Conservation (phyloP, 345 rosid species). For the Dipteronia sinensis region DNA sequence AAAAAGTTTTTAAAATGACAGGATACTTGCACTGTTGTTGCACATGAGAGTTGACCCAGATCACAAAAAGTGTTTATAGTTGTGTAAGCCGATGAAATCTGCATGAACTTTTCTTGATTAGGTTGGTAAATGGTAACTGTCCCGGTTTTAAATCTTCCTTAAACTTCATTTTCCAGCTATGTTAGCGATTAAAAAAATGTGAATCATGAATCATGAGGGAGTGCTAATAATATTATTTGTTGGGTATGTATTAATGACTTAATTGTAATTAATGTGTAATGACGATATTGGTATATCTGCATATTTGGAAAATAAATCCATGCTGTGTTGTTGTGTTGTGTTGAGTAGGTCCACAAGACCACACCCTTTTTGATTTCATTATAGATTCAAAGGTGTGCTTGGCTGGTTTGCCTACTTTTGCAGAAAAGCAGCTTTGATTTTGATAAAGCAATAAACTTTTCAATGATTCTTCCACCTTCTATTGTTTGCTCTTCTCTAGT, state of each 20-base stretch:
- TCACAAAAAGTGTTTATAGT: too few species aligned
- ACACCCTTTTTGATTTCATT: not conserved
- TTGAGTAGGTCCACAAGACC: not conserved
- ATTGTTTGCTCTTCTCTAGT: not conserved
- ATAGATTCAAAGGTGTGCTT: slow-evolving; percentile 12
- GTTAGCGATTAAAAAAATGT: too few species aligned
- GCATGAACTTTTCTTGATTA: too few species aligned
- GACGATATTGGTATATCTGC: not conserved
- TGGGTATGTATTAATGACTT: not conserved
- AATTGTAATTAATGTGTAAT: not conserved
- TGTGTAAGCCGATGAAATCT: too few species aligned
- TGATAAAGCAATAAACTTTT: not conserved
- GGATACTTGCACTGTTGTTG: too few species aligned
- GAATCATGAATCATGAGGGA: not conserved
- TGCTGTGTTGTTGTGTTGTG: not conserved
- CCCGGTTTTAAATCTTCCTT: too few species aligned
- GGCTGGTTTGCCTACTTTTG: slow-evolving; percentile 16
- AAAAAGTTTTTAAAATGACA: too few species aligned
- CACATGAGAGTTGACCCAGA: too few species aligned
- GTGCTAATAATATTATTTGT: not conserved
- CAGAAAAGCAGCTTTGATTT: slow-evolving; percentile 7
- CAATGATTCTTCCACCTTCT: not conserved
- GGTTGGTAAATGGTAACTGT: too few species aligned
- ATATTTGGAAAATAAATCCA: not conserved
- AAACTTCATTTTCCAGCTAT: too few species aligned